phyloP scores from a whole-genome alignment of 139 green algal genomes.

The Nannochloris sp. region DNA sequence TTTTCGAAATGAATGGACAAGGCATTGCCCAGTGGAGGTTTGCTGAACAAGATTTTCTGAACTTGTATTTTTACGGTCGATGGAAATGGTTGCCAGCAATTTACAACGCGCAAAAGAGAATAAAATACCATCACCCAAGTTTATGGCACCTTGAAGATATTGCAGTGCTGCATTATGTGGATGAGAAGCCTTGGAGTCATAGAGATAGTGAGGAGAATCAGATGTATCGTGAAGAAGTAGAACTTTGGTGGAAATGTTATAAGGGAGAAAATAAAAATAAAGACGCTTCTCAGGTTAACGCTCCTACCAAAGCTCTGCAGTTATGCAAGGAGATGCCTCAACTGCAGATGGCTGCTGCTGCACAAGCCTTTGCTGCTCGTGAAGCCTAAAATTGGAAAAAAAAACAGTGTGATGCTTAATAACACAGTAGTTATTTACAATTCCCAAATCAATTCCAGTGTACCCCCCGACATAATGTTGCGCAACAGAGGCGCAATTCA shows the following conservation, averaged over 20 bases:
- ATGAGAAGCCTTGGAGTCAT: constrained; percentile 24
- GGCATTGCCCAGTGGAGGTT: constrained; percentile 3
- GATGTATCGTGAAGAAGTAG: constrained; percentile 10
- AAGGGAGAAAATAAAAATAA: neutral
- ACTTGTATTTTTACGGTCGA: constrained; percentile 4
- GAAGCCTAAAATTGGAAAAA: neutral
- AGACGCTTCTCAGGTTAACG: neutral
- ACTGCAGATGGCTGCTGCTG: no score
- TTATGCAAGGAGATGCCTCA: no score
- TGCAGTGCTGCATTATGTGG: constrained; percentile 8
- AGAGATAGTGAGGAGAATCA: constrained; percentile 19
- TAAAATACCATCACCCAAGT: constrained; percentile 20
- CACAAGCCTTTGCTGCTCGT: neutral
- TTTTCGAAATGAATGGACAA: neutral
- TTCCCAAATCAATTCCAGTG: no score
- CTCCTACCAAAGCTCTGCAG: neutral
- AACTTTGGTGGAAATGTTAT: constrained; percentile 5
- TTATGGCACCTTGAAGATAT: constrained; percentile 11
- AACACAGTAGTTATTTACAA: no score
- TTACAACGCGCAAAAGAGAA: constrained; percentile 27
- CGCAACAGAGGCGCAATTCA: no score
- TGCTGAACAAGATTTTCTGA: constrained; percentile 21
- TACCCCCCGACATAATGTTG: no score
- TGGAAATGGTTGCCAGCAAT: constrained; percentile 8
- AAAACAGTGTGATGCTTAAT: no score